Evolutionary conservation across 169 alveolate species (phyloP).

Genomic region (Plasmodium gallinaceum): DNA sequence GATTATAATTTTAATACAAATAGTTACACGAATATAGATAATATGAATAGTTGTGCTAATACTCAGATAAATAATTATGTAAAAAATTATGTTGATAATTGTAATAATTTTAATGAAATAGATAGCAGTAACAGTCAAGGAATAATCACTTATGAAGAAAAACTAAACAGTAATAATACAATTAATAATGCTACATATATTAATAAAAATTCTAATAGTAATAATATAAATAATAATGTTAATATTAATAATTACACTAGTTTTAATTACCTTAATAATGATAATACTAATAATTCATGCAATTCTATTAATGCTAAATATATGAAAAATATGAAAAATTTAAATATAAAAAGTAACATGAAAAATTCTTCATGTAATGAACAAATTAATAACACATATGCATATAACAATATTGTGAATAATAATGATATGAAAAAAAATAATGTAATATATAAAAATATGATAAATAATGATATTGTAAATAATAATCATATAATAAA

Average conservation of each 20-base stretch:
- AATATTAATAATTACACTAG: constrained; percentile 10
- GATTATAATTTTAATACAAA: constrained; percentile 67
- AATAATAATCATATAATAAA: background rate
- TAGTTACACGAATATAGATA: constrained; percentile 70
- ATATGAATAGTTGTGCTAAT: constrained; percentile 23
- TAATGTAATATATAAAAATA: background rate
- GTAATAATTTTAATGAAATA: constrained; percentile 5
- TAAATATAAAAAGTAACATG: constrained; percentile 2
- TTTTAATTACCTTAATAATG: background rate
- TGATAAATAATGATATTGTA: constrained; percentile 7
- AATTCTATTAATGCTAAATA: constrained; percentile 13
- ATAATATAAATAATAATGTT: constrained; percentile 13
- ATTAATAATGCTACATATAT: background rate
- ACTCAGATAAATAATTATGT: constrained; percentile 21
- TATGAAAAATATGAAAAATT: constrained; percentile 29
- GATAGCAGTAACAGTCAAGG: background rate
- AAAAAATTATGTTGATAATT: constrained; percentile 13
- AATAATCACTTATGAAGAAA: no score
- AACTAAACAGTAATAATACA: no score
- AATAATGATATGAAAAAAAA: background rate
- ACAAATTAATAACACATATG: constrained; percentile 2
- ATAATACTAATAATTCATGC: background rate
- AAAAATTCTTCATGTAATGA: constrained; percentile 19
- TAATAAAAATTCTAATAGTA: background rate
- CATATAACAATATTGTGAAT: constrained; percentile 3